Evolutionary conservation across 176 grass and related monocot genomes (phyloP).

Genomic region (Avena atlantica): DNA sequence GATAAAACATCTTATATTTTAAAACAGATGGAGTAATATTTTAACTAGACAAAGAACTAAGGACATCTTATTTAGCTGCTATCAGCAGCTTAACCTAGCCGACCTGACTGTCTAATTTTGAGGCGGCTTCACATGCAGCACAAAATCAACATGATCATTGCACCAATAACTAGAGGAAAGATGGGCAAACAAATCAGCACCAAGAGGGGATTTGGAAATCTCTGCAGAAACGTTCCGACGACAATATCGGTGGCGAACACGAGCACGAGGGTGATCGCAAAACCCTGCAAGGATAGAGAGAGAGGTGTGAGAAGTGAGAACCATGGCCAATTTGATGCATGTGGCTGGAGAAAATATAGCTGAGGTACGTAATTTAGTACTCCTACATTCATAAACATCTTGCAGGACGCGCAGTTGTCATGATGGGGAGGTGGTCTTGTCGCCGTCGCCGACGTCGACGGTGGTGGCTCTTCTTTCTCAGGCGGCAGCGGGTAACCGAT

Average conservation of each 20-base stretch:
- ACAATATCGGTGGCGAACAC: neutral
- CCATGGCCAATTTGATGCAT: neutral
- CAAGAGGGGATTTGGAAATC: neutral
- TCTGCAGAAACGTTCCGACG: neutral
- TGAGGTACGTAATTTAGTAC: neutral
- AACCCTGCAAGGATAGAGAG: neutral
- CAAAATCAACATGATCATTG: neutral
- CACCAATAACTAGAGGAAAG: neutral
- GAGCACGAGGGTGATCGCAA: neutral
- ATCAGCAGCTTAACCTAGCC: neutral
- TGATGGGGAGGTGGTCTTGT: neutral
- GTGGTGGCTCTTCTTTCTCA: neutral
- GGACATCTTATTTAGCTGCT: too few species aligned
- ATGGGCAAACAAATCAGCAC: neutral
- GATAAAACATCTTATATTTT: too few species aligned
- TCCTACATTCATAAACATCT: neutral
- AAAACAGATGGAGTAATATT: too few species aligned
- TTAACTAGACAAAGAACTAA: too few species aligned
- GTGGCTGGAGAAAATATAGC: neutral
- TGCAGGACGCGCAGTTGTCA: constrained; percentile 6
- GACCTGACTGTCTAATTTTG: neutral
- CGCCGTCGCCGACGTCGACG: neutral
- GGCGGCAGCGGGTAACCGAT: neutral
- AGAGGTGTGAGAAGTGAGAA: neutral
- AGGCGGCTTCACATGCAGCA: neutral